Percentiles rank a stretch among this genome's conserved stretches.
Conservation (phyloP, 257 asterid species). For the Euphrasia confusa region DNA sequence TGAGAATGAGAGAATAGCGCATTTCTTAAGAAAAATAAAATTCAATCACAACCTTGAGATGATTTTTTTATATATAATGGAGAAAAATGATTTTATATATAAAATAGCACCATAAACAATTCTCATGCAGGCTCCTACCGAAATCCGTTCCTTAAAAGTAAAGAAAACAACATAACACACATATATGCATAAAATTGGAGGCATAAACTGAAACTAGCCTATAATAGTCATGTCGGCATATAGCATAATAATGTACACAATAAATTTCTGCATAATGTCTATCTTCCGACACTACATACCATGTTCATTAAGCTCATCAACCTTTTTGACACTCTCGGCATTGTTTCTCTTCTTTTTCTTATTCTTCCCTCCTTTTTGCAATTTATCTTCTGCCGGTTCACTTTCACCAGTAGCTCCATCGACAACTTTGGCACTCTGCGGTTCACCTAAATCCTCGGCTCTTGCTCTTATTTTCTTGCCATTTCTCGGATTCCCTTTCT, state of each 20-base stretch:
- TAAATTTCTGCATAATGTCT: not conserved
- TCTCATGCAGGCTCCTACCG: no score
- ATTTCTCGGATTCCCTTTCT: slow-evolving; percentile 30
- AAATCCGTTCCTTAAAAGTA: no score
- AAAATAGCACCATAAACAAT: no score
- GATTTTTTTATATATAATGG: no score
- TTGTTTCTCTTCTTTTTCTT: slow-evolving; percentile 36
- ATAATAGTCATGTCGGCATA: not conserved
- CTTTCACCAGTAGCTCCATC: slow-evolving; percentile 14
- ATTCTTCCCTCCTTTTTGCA: slow-evolving; percentile 34
- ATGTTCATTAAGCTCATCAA: slow-evolving; percentile 22
- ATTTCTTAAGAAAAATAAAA: no score
- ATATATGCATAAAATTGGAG: not conserved
- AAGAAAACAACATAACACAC: no score
- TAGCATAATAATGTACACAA: not conserved
- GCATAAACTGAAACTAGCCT: slow-evolving; percentile 3
- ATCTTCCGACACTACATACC: slow-evolving; percentile 29
- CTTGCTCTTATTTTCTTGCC: slow-evolving; percentile 7
- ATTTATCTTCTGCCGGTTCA: slow-evolving; percentile 25
- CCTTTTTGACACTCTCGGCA: slow-evolving; percentile 25
- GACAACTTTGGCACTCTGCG: slow-evolving; percentile 23
- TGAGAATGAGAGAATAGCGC: no score
- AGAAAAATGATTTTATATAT: no score
- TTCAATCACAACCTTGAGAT: no score
- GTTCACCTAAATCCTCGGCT: not conserved